Evolutionary conservation across 768 basidiomycete genomes (phyloP).

Genomic region (Pisolithus microcarpus): DNA sequence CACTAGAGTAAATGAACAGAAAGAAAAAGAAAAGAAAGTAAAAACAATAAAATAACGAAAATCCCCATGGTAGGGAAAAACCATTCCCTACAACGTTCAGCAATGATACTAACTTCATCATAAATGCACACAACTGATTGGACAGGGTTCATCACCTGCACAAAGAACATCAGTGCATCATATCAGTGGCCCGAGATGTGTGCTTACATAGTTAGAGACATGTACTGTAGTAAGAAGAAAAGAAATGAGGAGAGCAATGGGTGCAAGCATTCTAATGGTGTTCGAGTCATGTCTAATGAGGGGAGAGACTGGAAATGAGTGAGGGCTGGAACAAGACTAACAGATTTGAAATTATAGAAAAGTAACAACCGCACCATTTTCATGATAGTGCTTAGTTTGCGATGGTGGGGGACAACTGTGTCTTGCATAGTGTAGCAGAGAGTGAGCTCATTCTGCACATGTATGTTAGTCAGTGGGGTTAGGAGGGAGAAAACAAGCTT

Average conservation of each 20-base stretch:
- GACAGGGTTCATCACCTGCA: conserved; percentile 43
- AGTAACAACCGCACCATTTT: conserved; percentile 1
- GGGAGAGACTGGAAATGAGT: background rate
- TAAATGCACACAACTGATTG: conserved; percentile 41
- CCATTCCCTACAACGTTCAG: no score
- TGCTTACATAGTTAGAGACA: conserved; percentile 17
- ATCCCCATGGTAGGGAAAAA: no score
- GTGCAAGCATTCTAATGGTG: conserved; percentile 4
- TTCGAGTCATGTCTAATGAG: conserved; percentile 6
- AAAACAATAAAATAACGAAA: no score
- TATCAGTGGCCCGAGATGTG: background rate
- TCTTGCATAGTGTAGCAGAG: no score
- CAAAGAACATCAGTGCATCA: background rate
- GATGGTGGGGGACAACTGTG: no score
- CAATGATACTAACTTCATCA: conserved; percentile 39
- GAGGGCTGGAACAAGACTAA: background rate
- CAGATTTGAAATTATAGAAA: conserved; percentile 19
- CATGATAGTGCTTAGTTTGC: no score
- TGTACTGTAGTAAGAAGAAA: conserved; percentile 6
- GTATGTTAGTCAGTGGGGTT: no score
- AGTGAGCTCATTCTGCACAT: no score
- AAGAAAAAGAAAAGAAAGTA: no score
- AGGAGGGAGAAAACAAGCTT: no score
- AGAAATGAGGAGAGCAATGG: conserved; percentile 16
- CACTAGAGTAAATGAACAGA: no score